Evolutionary conservation across 2,329 filamentous ascomycete genomes (phyloP).

Genomic region (Neurospora sp.): DNA sequence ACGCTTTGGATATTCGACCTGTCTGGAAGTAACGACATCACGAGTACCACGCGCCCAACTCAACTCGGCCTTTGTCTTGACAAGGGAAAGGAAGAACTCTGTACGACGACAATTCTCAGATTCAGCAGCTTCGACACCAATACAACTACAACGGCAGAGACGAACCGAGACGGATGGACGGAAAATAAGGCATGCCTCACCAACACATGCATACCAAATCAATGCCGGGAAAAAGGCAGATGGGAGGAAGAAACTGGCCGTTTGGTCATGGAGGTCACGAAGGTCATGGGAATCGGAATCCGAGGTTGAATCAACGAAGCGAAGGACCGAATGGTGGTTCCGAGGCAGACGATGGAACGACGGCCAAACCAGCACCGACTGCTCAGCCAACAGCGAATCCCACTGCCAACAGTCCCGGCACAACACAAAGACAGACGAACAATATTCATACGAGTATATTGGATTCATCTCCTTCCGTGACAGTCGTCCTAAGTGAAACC

Average conservation of each 20-base stretch:
- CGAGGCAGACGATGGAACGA: background rate
- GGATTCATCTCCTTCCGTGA: background rate
- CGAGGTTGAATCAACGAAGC: background rate
- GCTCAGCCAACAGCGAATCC: background rate
- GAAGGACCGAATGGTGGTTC: background rate
- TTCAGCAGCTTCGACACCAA: background rate
- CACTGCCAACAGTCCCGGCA: background rate
- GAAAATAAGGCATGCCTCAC: background rate
- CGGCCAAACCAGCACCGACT: background rate
- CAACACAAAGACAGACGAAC: background rate
- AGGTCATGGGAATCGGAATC: background rate
- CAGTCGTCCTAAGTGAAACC: background rate
- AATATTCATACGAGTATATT: background rate
- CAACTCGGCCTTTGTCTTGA: background rate
- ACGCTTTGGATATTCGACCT: background rate
- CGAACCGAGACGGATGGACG: background rate
- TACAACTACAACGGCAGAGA: background rate
- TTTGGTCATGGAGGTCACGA: background rate
- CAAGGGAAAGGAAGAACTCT: background rate
- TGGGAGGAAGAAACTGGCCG: background rate
- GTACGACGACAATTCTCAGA: background rate
- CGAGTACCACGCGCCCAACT: background rate
- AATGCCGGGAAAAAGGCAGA: background rate
- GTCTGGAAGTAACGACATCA: background rate
- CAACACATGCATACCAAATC: background rate